These are phyloP conservation scores for Cyclotella baltica DNA, from an alignment of 108 stramenopile genomes.

Conservation along the genomic window DNA sequence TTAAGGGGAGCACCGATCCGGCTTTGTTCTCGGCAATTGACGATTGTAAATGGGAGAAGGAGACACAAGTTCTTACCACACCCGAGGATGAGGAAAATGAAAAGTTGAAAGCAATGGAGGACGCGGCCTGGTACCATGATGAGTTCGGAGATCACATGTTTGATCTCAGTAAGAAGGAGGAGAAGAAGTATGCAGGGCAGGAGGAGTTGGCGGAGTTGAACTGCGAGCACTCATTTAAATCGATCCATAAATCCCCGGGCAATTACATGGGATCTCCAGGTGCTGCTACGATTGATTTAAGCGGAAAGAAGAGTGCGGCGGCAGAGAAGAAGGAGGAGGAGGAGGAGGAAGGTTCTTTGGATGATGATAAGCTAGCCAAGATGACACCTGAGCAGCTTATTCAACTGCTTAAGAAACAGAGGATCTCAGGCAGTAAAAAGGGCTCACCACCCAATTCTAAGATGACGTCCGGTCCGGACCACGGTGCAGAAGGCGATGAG, in stretches of 20 bases:
- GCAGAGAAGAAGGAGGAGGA: not conserved
- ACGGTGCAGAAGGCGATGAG: too few relatives aligned
- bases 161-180: not conserved
- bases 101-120: not conserved
- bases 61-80: not conserved
- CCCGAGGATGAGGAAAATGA: not conserved
- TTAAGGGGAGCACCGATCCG: not conserved
- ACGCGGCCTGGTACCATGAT: conserved; percentile 12
- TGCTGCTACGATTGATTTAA: too few relatives aligned
- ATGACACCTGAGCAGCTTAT: not conserved
- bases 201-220: conserved; percentile 1
- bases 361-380: not conserved
- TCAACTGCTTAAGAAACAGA: not conserved
- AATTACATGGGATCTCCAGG: too few relatives aligned
- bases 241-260: not conserved
- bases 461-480: too few relatives aligned
- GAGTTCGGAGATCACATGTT: not conserved
- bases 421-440: not conserved
- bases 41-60: not conserved
- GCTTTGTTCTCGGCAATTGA: not conserved
- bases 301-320: not conserved
- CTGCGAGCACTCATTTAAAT: not conserved
- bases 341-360: not conserved
- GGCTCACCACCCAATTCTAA: conserved; percentile 18
- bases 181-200: not conserved